Evolutionary conservation across 257 asterid species (phyloP).

Genomic region (Leonotis leonurus): DNA sequence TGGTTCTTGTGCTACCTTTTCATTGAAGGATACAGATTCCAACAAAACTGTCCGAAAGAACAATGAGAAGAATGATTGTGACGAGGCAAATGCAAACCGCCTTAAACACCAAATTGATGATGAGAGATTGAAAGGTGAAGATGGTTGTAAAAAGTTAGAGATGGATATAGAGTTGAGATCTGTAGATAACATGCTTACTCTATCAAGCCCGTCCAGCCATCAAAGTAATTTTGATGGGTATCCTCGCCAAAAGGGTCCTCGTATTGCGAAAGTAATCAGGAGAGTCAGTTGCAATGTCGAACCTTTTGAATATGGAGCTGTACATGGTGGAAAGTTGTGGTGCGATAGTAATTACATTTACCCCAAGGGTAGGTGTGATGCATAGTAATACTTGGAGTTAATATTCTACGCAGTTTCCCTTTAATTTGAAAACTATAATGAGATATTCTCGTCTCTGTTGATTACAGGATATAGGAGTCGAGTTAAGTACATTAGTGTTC

Average conservation of each 20-base stretch:
- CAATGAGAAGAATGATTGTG: conserved; percentile 22
- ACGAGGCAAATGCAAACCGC: conserved; percentile 24
- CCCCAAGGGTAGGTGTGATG: conserved; percentile 79
- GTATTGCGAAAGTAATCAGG: conserved; percentile 87
- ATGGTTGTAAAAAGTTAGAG: conserved; percentile 32
- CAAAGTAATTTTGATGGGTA: conserved; percentile 54
- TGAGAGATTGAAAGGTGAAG: conserved; percentile 31
- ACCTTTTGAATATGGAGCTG: conserved; percentile 58
- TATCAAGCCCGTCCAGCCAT: conserved; percentile 37
- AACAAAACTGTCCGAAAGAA: not conserved
- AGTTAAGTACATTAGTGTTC: conserved; percentile 59
- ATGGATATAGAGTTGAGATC: conserved; percentile 41
- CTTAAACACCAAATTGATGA: conserved; percentile 27
- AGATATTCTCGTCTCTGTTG: conserved; percentile 19
- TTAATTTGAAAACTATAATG: conserved; percentile 9
- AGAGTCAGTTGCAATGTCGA: conserved; percentile 77
- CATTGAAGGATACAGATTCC: conserved; percentile 5
- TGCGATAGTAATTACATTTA: conserved; percentile 73
- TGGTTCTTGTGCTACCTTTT: not conserved
- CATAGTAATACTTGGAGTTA: not conserved
- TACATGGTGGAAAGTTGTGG: conserved; percentile 63
- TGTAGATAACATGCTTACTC: conserved; percentile 34
- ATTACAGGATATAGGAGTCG: conserved; percentile 87
- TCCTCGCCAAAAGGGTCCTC: conserved; percentile 87
- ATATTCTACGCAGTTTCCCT: not conserved